Base-by-base conservation (phyloP, 495 filamentous ascomycete species). In the Penicillium paradoxum region DNA sequence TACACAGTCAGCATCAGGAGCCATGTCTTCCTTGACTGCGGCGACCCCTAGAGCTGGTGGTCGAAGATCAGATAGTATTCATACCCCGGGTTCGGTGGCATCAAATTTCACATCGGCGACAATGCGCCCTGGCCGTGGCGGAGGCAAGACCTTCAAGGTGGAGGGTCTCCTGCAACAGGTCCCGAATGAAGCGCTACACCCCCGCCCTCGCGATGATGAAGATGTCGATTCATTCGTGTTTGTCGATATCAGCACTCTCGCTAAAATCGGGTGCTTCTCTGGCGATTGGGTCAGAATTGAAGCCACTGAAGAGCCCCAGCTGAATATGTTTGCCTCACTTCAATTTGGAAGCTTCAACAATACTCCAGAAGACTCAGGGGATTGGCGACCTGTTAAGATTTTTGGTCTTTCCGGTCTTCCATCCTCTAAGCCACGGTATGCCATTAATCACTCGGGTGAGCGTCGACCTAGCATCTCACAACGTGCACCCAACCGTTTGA, bases 211-310 rank as follows among this genome's bases (percentile, higher is more conserved):
- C 3, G 80, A 82, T 18, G 91, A 96, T 45, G 93, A 97, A 57
- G 87, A 90, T 57, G 83, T 90, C 45, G 95, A 97, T 62, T 84
- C 87, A 3, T 81, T 92, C 36, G 75, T 97, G 15, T 97, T 91
- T 67, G 89, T 97, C 7, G 89, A 93, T 56, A 84, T 91, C 25
- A 86, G 80, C 53, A 85, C 89, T 15, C 71, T 98, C 10, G 83
- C 87, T n/a, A 87, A 88, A 53, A 81, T 97, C 36, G 89, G 90
- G 24, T 97, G 91, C 64, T 98, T 98, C 67, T 96, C 92, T 1
- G 93, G 93, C 13, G 93, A 98, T 62, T 98, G 93, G 93, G 89
- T 97, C n/a, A 81, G 85, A 3, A 73, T 98, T 17, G 89, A 93
- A 70, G 73, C 80, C 1, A 77, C 86, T 13, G 73, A 83, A 34